Conservation (phyloP, 352 stramenopile genomes). For the Phytophthora pistaciae region DNA sequence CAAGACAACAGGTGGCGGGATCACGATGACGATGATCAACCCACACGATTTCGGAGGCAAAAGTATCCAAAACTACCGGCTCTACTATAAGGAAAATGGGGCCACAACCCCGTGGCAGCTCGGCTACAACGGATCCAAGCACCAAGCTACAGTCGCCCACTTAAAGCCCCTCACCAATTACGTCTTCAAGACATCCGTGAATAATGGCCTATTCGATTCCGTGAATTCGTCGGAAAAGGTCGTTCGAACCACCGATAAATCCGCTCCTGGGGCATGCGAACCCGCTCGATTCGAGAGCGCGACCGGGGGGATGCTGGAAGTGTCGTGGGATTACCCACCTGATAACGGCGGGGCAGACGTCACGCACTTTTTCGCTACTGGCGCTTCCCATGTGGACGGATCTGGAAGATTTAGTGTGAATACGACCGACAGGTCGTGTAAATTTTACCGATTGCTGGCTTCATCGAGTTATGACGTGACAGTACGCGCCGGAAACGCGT, state of each 20-base stretch:
- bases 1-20: conserved; percentile 53
- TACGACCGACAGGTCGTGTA: conserved; percentile 23
- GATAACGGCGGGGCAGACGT: conserved; percentile 52
- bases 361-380: conserved; percentile 40
- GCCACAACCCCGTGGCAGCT: conserved; percentile 42
- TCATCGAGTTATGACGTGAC: conserved; percentile 50
- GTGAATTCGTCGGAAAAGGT: conserved; percentile 45
- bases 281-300: conserved; percentile 17
- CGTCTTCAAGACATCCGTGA: conserved; percentile 47
- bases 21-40: conserved; percentile 54
- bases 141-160: conserved; percentile 43
- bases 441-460: conserved; percentile 55
- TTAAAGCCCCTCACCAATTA: conserved; percentile 46
- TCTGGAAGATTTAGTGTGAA: conserved; percentile 28
- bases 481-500: conserved; percentile 52
- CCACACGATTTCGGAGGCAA: conserved; percentile 59
- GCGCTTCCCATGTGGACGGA: conserved; percentile 38
- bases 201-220: conserved; percentile 57
- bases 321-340: conserved; percentile 47
- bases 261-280: conserved; percentile 55
- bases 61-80: conserved; percentile 41
- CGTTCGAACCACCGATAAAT: conserved; percentile 48
- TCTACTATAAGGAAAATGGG: conserved; percentile 49
- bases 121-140: conserved; percentile 29
- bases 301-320: conserved; percentile 59